Evolutionary conservation across 2,329 filamentous ascomycete genomes (phyloP), one percentile per base, ranked within the genome.

Genomic region (Cryoendolithus antarcticus): DNA sequence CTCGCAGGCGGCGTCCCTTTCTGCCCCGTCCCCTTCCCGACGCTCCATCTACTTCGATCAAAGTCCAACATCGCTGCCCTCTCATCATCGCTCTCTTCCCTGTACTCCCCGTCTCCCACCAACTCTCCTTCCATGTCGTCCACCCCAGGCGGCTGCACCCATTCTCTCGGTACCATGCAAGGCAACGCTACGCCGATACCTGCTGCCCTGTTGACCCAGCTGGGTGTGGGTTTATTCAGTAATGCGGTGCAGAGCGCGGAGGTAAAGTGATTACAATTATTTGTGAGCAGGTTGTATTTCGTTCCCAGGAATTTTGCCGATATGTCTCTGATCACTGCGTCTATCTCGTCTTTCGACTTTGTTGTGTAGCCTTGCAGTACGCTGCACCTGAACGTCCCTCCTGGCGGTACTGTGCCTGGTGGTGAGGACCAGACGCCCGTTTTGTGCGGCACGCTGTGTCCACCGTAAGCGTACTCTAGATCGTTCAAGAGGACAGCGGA

Each of bases 231-330:
- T 34, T 74, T 71, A 4, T 78, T 75, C 2, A 82, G 89, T 40
- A 93, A 69, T 48, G 74, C 74, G 56, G 80, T 69, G 60, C 82
- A 86, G 11, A 93, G 70, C 51, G 81, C 76, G 12, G 76, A 77
- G 2, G 84, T 89, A 58, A 93, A 93, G 58, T 93, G 85, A 58
- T 93, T 93, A 70, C 85, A 93, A 60, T 93, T 93, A 50, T 77
- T 78, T 12, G 79, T 86, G 33, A 93, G 69, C 9, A 93, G 72
- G 53, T 91, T 89, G 61, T 93, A 91, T 9, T 73, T 72, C 0
- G 77, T 77, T 15, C 85, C 85, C 41, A 77, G 70, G 52, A 91
- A 93, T 48, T 79, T 71, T 31, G 80, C 72, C 1, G 80, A 84
- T 48, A 62, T 61, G 44, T 66, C 67, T 50, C 72, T 74, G 33